Evolutionary conservation across 495 filamentous ascomycete species (phyloP).

Genomic region (Neurospora sp.): DNA sequence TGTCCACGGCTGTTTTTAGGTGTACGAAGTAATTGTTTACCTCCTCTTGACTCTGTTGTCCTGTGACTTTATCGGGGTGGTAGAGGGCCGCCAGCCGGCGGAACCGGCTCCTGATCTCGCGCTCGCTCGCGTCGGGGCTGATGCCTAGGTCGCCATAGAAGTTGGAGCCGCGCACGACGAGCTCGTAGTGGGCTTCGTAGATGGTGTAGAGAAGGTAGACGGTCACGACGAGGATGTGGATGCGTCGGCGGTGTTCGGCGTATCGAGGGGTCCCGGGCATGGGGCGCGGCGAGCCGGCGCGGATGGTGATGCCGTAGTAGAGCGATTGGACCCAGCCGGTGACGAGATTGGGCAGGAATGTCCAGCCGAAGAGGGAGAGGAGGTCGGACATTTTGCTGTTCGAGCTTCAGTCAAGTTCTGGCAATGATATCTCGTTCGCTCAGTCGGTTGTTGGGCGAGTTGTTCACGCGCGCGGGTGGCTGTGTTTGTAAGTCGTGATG

Average conservation of each 20-base stretch:
- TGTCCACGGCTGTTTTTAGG: constrained; percentile 75
- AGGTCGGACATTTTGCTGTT: constrained; percentile 26
- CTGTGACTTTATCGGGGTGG: constrained; percentile 76
- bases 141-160: constrained; percentile 72
- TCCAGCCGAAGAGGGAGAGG: constrained; percentile 74
- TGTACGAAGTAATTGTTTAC: constrained; percentile 61
- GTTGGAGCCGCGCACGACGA: constrained; percentile 51
- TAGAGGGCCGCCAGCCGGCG: constrained; percentile 71
- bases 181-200: constrained; percentile 79
- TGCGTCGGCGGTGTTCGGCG: constrained; percentile 61
- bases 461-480: neutral
- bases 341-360: constrained; percentile 67
- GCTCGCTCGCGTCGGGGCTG: constrained; percentile 56
- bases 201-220: constrained; percentile 86
- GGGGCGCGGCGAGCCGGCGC: constrained; percentile 78
- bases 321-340: constrained; percentile 69
- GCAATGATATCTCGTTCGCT: neutral
- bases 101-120: constrained; percentile 73
- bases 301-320: constrained; percentile 84
- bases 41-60: constrained; percentile 11
- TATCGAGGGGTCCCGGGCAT: constrained; percentile 59
- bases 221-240: constrained; percentile 71
- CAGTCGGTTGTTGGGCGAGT: neutral
- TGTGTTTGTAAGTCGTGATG: neutral
- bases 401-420: too few species aligned